Base-by-base conservation (phyloP, 352 stramenopile species). In the Bremia lactucae region DNA sequence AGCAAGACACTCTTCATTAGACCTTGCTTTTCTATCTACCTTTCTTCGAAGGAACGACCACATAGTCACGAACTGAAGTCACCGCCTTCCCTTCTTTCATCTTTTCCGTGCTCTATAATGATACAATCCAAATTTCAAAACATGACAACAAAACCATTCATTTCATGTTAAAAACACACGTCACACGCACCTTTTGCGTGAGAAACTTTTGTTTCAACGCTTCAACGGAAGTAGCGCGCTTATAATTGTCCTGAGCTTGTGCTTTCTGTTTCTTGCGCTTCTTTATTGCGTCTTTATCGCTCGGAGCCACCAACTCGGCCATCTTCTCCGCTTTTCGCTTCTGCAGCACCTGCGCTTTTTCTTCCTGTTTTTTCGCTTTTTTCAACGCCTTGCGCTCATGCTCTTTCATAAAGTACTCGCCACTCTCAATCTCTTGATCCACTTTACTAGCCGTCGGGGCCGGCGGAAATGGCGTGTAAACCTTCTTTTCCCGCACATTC, bases 341-440 rank as follows among this genome's bases (percentile, higher is more conserved):
- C 60, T 87, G 56, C 16, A 71, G 45, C 45, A 71, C 64, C 21
- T 87, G 49, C 4, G 59, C 18, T 6, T 81, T 80, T 39, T 79
- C 68, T 31, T 82, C 65, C 29, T 71, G 49, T 60, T 96, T 96
- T 42, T 96, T 77, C 33, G 76, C 59, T 37, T 96, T 81, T 60
- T 96, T 96, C 49, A 89, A 77, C 1, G 79, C 74, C 65, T 97
- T 95, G 43, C 91, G 83, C 61, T 97, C 85, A 31, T 94, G 70
- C 61, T 98, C 91, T 46, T 96, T 97, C 40, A 98, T 87, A 67
- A 99, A 99, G 72, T 98, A 99, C 71, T 99, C 96, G 58, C 96
- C 96, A 31, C 81, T 97, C 59, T 98, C 96, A 46, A 99, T 92
- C 70, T 98, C 92, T 59, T 95, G 74, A 78, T 99, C 96, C 45